Conservation (phyloP, 106 monocot genomes). For the Hemerocallis citrina region DNA sequence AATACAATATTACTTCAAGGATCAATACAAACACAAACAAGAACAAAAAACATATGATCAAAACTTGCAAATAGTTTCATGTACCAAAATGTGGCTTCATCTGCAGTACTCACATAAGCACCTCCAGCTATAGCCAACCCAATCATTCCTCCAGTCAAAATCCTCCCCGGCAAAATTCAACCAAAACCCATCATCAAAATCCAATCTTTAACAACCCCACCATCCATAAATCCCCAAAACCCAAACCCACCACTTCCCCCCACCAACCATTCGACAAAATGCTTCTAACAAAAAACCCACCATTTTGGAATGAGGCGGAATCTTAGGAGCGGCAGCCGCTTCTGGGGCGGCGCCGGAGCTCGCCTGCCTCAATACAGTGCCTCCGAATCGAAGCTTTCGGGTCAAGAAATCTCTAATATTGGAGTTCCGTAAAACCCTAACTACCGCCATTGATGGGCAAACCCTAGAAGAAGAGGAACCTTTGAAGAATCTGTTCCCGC, state of each 20-base stretch:
- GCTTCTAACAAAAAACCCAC: slow-evolving; percentile 3
- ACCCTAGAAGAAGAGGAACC: too few relatives aligned
- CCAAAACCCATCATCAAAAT: not conserved
- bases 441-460: slow-evolving; percentile 18
- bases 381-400: not conserved
- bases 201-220: too few relatives aligned
- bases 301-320: slow-evolving; percentile 24
- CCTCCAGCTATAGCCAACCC: slow-evolving; percentile 67
- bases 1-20: too few relatives aligned
- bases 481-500: too few relatives aligned
- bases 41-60: not conserved
- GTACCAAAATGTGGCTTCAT: slow-evolving; percentile 84
- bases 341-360: slow-evolving; percentile 10
- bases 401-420: slow-evolving; percentile 12
- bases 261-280: slow-evolving; percentile 11
- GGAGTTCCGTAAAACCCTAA: slow-evolving; percentile 22
- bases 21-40: too few relatives aligned
- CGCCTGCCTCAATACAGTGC: not conserved
- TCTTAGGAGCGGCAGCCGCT: slow-evolving; percentile 9
- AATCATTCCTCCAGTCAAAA: slow-evolving; percentile 66
- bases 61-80: not conserved
- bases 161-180: slow-evolving; percentile 31
- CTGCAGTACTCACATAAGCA: slow-evolving; percentile 79
- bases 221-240: too few relatives aligned
- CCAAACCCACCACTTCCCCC: not conserved